A percentile compares a stretch with the other conserved stretches of the same genome.
Conservation (phyloP, 352 stramenopile species). For the Phytophthora ramorum region DNA sequence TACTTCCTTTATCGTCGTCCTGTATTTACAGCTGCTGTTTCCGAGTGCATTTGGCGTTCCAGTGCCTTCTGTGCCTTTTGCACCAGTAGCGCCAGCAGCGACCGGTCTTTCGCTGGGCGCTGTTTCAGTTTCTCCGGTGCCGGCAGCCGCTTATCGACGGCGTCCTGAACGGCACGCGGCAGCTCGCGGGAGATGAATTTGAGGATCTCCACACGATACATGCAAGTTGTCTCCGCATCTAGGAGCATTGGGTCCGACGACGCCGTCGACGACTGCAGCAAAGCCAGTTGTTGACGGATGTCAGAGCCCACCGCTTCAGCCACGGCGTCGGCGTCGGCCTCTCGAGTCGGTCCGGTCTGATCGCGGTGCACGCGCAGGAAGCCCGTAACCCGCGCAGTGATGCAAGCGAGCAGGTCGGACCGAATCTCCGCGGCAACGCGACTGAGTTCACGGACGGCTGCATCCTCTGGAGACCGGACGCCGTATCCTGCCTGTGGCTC, state of each 20-base stretch:
- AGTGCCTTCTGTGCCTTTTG: constrained; percentile 80
- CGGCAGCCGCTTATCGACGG: constrained; percentile 70
- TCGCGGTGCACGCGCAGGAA: constrained; percentile 69
- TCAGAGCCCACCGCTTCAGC: constrained; percentile 62
- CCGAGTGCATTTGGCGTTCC: constrained; percentile 74
- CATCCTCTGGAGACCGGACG: constrained; percentile 46
- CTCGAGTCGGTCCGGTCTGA: constrained; percentile 26
- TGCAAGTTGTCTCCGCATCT: constrained; percentile 72
- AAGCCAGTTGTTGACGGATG: constrained; percentile 66
- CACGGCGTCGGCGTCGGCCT: constrained; percentile 49
- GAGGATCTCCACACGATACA: constrained; percentile 88
- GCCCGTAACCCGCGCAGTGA: constrained; percentile 68
- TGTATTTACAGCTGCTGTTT: constrained; percentile 44
- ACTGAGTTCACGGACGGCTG: constrained; percentile 71
- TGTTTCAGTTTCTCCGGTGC: constrained; percentile 65
- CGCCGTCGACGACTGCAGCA: constrained; percentile 45
- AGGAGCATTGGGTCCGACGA: constrained; percentile 39
- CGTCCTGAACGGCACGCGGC: constrained; percentile 72
- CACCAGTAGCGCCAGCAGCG: constrained; percentile 74
- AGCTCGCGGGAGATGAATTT: constrained; percentile 86
- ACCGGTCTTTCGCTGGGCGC: constrained; percentile 58
- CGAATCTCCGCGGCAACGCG: constrained; percentile 66
- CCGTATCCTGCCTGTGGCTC: constrained; percentile 13
- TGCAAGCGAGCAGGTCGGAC: constrained; percentile 65
- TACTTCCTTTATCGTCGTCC: constrained; percentile 25